Conservation (phyloP, 176 grass and related monocot genomes). For the Puya raimondii region DNA sequence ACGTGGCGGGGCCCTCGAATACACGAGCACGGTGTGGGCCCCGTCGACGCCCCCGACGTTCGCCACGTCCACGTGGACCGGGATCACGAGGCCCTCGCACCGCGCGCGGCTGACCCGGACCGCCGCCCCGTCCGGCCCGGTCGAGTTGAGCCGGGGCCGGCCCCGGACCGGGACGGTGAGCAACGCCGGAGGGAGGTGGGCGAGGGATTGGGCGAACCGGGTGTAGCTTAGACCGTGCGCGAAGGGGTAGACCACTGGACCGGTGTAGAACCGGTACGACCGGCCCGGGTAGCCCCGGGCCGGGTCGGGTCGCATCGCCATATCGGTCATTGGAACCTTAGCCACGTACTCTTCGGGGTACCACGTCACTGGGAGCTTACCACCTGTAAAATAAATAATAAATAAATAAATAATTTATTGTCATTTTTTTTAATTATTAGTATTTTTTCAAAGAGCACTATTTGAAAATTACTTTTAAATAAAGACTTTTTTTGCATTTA, state of each 20-base stretch:
- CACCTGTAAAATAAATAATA: slow-evolving; percentile 29
- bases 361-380: slow-evolving; percentile 88
- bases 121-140: neutral
- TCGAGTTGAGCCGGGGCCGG: slow-evolving; percentile 13
- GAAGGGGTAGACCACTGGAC: slow-evolving; percentile 60
- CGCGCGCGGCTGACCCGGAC: slow-evolving; percentile 49
- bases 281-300: slow-evolving; percentile 49
- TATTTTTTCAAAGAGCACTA: neutral
- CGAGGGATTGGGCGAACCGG: slow-evolving; percentile 45
- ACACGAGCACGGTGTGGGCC: slow-evolving; percentile 59
- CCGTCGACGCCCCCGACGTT: slow-evolving; percentile 57
- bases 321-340: slow-evolving; percentile 69
- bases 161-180: slow-evolving; percentile 48
- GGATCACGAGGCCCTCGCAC: slow-evolving; percentile 44
- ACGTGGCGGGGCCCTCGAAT: slow-evolving; percentile 30
- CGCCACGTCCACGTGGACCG: slow-evolving; percentile 47
- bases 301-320: slow-evolving; percentile 62
- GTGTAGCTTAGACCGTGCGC: slow-evolving; percentile 77
- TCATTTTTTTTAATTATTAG: too few species aligned
- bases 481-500: too few species aligned
- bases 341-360: slow-evolving; percentile 58
- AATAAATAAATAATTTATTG: neutral
- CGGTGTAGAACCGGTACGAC: slow-evolving; percentile 77
- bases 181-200: slow-evolving; percentile 35
- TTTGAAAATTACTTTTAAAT: too few species aligned